Percentiles rank a stretch among this genome's conserved stretches.
Conservation (phyloP, 1,284 basidiomycete genomes). For the Rhodofomes roseus region DNA sequence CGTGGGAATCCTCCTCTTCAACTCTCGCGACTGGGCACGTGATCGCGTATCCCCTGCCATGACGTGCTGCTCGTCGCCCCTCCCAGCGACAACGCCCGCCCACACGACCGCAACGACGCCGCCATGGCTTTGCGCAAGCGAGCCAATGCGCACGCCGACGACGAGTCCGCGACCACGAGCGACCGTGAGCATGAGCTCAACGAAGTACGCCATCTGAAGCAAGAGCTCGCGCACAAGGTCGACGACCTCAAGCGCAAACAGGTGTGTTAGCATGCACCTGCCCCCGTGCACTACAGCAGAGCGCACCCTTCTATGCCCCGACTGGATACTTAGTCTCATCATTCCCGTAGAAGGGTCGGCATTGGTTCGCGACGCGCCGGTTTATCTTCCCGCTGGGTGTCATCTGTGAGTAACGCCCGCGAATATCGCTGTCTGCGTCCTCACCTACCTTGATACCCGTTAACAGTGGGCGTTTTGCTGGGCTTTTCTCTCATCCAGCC, state of each 20-base stretch:
- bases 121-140: not conserved
- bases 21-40: slow-evolving; percentile 14
- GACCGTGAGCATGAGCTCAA: not conserved
- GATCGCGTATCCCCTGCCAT: slow-evolving; percentile 11
- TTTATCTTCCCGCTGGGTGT: slow-evolving; percentile 49
- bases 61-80: not conserved
- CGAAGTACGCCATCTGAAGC: slow-evolving; percentile 5
- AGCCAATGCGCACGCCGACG: not conserved
- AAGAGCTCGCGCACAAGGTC: slow-evolving; percentile 10
- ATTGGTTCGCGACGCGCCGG: slow-evolving; percentile 32
- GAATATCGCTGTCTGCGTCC: too few relatives aligned
- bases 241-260: slow-evolving; percentile 5
- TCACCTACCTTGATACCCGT: too few relatives aligned
- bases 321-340: not conserved
- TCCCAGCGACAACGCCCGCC: not conserved
- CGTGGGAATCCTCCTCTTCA: slow-evolving; percentile 17
- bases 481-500: slow-evolving; percentile 61
- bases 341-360: slow-evolving; percentile 12
- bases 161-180: not conserved
- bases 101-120: not conserved
- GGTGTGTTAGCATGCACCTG: not conserved
- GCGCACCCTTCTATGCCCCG: too few relatives aligned
- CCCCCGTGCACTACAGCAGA: too few relatives aligned
- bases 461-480: slow-evolving; percentile 60
- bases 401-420: slow-evolving; percentile 36